These are phyloP conservation scores for Exophiala mesophila DNA, from an alignment of 2,329 filamentous ascomycete genomes.

Conservation along the genomic window DNA sequence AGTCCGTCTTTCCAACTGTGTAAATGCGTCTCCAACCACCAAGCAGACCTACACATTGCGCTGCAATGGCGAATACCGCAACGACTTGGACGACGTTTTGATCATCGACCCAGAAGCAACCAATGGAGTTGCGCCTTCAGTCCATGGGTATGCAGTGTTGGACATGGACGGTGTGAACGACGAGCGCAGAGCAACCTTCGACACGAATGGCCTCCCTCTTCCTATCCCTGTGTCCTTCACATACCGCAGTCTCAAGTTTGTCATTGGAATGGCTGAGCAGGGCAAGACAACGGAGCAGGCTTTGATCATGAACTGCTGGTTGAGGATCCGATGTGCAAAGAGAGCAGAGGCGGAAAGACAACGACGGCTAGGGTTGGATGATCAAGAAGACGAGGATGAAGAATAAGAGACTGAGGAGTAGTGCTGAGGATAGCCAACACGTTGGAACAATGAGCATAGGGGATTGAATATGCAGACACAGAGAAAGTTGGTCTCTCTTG, in stretches of 20 bases:
- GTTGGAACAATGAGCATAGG: too few species aligned
- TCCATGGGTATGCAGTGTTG: conserved; percentile 2
- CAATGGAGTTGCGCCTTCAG: background rate
- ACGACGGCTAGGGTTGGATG: too few species aligned
- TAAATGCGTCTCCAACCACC: conserved; percentile 8
- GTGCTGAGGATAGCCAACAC: too few species aligned
- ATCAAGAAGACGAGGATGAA: too few species aligned
- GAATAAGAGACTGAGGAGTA: too few species aligned
- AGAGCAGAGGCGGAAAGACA: background rate
- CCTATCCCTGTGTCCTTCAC: conserved; percentile 1
- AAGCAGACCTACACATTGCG: conserved; percentile 18
- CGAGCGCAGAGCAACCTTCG: background rate
- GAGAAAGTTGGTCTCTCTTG: too few species aligned
- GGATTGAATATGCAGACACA: too few species aligned
- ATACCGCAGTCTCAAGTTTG: background rate
- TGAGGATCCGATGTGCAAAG: background rate
- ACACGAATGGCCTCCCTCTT: background rate
- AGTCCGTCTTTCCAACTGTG: conserved; percentile 5
- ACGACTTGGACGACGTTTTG: conserved; percentile 1
- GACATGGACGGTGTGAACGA: background rate
- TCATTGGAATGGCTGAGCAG: background rate
- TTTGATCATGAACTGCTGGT: background rate
- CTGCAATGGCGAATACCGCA: conserved; percentile 20
- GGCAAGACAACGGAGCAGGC: background rate
- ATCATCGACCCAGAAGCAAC: background rate